phyloP scores from a whole-genome alignment of 1,284 basidiomycete species.

The Cutaneotrichosporon curvatum region DNA sequence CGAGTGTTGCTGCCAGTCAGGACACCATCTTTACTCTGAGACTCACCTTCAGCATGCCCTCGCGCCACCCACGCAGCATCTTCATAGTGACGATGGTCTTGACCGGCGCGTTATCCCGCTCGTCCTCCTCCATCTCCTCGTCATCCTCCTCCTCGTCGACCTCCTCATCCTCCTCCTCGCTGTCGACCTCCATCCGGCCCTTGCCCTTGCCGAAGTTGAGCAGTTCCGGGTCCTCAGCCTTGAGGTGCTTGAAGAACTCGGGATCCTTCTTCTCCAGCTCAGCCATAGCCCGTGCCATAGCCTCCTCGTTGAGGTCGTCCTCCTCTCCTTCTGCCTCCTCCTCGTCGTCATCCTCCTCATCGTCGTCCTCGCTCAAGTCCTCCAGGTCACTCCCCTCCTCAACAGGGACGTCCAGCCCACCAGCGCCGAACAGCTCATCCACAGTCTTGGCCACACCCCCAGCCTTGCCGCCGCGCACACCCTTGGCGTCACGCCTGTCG shows the following conservation, averaged over 20 bases:
- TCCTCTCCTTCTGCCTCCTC: conserved; percentile 50
- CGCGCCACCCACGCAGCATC: conserved; percentile 78
- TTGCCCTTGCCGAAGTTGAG: conserved; percentile 61
- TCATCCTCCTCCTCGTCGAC: conserved; percentile 42
- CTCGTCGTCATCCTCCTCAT: conserved; percentile 27
- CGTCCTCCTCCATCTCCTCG: conserved; percentile 42
- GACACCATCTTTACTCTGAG: not conserved
- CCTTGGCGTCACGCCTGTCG: conserved; percentile 41
- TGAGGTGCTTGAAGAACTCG: conserved; percentile 95
- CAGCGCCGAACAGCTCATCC: conserved; percentile 66
- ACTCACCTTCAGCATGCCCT: conserved; percentile 72
- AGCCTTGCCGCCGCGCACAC: conserved; percentile 32
- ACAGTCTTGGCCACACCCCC: conserved; percentile 53
- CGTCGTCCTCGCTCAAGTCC: conserved; percentile 62
- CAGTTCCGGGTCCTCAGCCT: conserved; percentile 88
- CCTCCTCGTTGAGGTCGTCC: conserved; percentile 50
- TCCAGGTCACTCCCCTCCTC: conserved; percentile 37
- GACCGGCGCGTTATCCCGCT: conserved; percentile 42
- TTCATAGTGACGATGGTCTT: conserved; percentile 60
- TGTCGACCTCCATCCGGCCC: conserved; percentile 39
- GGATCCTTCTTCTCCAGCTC: conserved; percentile 92
- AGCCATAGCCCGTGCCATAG: conserved; percentile 71
- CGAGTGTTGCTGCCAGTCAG: conserved; percentile 62
- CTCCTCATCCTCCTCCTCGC: conserved; percentile 44
- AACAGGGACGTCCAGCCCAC: conserved; percentile 38